phyloP scores from a whole-genome alignment of 805 yeast species.

The Wickerhamomyces hampshirensis region DNA sequence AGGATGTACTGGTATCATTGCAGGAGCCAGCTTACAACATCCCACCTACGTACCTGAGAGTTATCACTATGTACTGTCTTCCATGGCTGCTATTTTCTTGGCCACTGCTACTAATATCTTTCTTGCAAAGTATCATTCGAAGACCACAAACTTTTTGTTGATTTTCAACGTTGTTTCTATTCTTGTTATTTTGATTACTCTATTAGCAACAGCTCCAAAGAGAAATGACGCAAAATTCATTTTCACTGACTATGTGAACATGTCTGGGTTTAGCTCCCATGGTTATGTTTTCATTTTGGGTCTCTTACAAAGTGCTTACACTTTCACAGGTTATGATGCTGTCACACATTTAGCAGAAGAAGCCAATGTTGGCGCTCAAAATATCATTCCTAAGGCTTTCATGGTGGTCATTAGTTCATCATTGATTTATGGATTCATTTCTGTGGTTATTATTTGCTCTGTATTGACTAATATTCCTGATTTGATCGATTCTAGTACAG shows the following conservation, averaged over 20 bases:
- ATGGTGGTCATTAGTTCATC: conserved; percentile 26
- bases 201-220: conserved; percentile 20
- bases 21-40: conserved; percentile 18
- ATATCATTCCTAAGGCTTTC: conserved; percentile 31
- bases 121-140: conserved; percentile 21
- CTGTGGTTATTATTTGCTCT: conserved; percentile 28
- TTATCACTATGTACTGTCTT: conserved; percentile 20
- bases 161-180: conserved; percentile 18
- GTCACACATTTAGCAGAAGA: conserved; percentile 33
- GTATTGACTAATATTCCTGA: conserved; percentile 21
- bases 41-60: conserved; percentile 14
- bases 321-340: conserved; percentile 31
- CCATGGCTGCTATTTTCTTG: conserved; percentile 22
- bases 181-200: conserved; percentile 16
- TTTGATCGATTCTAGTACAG: conserved; percentile 18
- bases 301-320: conserved; percentile 23
- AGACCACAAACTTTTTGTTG: conserved; percentile 16
- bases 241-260: conserved; percentile 22
- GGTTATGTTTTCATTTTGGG: conserved; percentile 25
- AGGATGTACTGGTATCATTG: conserved; percentile 21
- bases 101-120: conserved; percentile 21
- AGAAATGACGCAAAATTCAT: conserved; percentile 23
- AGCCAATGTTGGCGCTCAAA: conserved; percentile 22
- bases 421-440: conserved; percentile 28
- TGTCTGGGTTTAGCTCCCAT: conserved; percentile 22